A percentile compares a stretch with the other conserved stretches of the same genome.
Evolutionary conservation across 1,284 basidiomycete genomes (phyloP).

Genomic region (Sporisorium iseilematis-ciliati): DNA sequence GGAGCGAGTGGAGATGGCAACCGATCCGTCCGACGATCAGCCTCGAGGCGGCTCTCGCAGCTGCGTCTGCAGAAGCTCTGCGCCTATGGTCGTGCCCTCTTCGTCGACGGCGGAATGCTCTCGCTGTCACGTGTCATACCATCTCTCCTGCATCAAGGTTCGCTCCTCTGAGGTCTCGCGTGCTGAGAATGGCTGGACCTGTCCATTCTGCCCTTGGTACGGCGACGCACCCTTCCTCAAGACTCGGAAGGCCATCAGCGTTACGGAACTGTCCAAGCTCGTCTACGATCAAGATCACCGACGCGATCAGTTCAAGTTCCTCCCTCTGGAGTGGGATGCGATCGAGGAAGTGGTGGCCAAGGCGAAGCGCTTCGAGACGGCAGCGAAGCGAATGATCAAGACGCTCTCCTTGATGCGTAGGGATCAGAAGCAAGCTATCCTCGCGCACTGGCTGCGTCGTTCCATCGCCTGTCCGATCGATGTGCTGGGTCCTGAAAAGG

Average conservation of each 20-base stretch:
- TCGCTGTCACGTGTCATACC: slow-evolving; percentile 52
- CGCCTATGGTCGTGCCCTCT: slow-evolving; percentile 29
- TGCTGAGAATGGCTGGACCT: slow-evolving; percentile 51
- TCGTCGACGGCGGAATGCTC: slow-evolving; percentile 46
- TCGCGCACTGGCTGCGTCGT: slow-evolving; percentile 51
- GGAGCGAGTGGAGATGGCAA: slow-evolving; percentile 41
- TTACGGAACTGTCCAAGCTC: slow-evolving; percentile 40
- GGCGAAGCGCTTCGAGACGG: slow-evolving; percentile 46
- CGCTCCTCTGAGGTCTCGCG: slow-evolving; percentile 29
- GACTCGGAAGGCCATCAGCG: slow-evolving; percentile 30
- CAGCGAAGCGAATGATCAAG: slow-evolving; percentile 55
- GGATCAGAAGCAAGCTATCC: slow-evolving; percentile 40
- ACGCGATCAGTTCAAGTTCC: slow-evolving; percentile 47
- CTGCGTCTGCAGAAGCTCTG: slow-evolving; percentile 59
- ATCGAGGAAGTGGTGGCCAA: slow-evolving; percentile 52
- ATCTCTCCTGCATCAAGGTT: slow-evolving; percentile 58
- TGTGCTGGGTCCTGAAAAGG: slow-evolving; percentile 51
- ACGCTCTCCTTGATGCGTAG: slow-evolving; percentile 51
- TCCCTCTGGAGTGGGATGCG: slow-evolving; percentile 51
- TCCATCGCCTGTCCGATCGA: slow-evolving; percentile 57
- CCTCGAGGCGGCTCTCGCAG: slow-evolving; percentile 29
- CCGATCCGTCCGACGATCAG: slow-evolving; percentile 46
- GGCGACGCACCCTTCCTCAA: slow-evolving; percentile 28
- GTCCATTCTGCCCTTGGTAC: slow-evolving; percentile 58
- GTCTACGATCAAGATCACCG: slow-evolving; percentile 48